Evolutionary conservation across 2,329 filamentous ascomycete species (phyloP).

Genomic region (Colletotrichum lindemuthianum): DNA sequence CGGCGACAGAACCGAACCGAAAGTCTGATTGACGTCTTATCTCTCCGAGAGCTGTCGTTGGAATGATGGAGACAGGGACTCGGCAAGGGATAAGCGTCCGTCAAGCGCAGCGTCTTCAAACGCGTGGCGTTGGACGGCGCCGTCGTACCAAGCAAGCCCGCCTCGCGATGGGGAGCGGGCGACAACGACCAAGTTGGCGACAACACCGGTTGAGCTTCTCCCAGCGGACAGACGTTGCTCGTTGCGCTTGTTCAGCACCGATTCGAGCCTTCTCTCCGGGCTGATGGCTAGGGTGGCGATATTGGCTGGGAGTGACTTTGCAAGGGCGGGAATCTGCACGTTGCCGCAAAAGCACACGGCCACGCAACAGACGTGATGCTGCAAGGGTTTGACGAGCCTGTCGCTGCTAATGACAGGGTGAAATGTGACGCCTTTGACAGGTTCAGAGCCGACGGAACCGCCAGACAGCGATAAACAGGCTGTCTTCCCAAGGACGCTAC

Average conservation of each 20-base stretch:
- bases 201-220: constrained; percentile 10
- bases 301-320: constrained; percentile 28
- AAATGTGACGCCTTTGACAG: constrained; percentile 32
- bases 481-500: constrained; percentile 5
- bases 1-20: constrained; percentile 28
- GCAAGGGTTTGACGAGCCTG: constrained; percentile 21
- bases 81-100: constrained; percentile 18
- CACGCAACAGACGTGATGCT: constrained; percentile 29
- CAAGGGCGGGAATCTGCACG: constrained; percentile 37
- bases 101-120: constrained; percentile 29
- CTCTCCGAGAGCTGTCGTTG: constrained; percentile 49
- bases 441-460: constrained; percentile 30
- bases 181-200: constrained; percentile 9
- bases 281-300: constrained; percentile 34
- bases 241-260: constrained; percentile 20
- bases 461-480: constrained; percentile 14
- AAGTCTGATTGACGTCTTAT: constrained; percentile 31
- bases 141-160: background rate
- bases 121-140: constrained; percentile 36
- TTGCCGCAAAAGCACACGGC: constrained; percentile 37
- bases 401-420: constrained; percentile 20
- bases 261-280: constrained; percentile 36
- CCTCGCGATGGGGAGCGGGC: constrained; percentile 1
- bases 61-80: constrained; percentile 31
- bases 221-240: constrained; percentile 6